These are phyloP conservation scores for Thamnidium elegans DNA, from an alignment of 192 early-diverging fungal genomes.

Conservation along the genomic window DNA sequence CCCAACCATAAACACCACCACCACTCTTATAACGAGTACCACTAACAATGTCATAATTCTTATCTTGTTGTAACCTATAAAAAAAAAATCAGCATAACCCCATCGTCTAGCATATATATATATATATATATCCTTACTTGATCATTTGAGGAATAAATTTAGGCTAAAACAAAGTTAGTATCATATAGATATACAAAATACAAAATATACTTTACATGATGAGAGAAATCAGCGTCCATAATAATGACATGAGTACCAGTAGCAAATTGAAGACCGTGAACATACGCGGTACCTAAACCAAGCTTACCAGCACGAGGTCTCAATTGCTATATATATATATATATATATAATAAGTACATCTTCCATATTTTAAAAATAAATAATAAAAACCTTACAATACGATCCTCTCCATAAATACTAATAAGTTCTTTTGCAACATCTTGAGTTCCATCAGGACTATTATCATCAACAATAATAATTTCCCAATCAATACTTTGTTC, in stretches of 20 bases:
- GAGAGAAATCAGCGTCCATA: constrained; percentile 99
- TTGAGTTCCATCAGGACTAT: constrained; percentile 91
- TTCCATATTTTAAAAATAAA: neutral
- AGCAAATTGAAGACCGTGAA: constrained; percentile 90
- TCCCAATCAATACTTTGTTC: constrained; percentile 89
- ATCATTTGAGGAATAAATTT: constrained; percentile 97
- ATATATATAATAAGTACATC: neutral
- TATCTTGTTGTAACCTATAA: constrained; percentile 68
- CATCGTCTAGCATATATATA: no score
- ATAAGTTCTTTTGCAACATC: constrained; percentile 91
- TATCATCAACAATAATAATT: constrained; percentile 96
- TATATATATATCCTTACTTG: constrained; percentile 38
- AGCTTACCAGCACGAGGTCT: constrained; percentile 94
- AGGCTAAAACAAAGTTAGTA: constrained; percentile 52
- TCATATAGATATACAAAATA: neutral
- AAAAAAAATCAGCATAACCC: neutral
- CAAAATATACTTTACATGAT: constrained; percentile 67
- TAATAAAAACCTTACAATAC: constrained; percentile 60
- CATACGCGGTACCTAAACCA: constrained; percentile 93
- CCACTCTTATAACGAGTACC: constrained; percentile 86
- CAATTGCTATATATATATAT: constrained; percentile 56
- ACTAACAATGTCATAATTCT: constrained; percentile 90
- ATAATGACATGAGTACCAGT: constrained; percentile 96
- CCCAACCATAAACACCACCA: constrained; percentile 98
- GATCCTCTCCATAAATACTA: constrained; percentile 79